These are phyloP conservation scores for Metschnikowia aberdeeniae DNA, from an alignment of 805 yeast genomes.

Conservation along the genomic window DNA sequence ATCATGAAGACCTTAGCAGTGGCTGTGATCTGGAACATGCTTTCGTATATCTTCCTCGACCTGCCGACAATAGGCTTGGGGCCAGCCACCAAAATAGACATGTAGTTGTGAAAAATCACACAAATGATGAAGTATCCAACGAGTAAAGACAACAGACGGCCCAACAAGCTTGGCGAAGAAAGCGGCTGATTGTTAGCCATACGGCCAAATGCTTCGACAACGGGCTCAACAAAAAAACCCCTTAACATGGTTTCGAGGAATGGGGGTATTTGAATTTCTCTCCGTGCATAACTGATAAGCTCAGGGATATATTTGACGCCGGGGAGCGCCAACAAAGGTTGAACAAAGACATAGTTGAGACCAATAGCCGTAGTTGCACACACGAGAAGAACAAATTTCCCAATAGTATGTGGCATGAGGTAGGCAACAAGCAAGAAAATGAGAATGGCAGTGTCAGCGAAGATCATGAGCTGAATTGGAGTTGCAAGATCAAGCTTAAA, in stretches of 20 bases:
- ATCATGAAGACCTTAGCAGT: slow-evolving; percentile 72
- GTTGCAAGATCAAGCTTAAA: slow-evolving; percentile 31
- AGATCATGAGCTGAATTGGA: slow-evolving; percentile 31
- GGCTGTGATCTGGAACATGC: slow-evolving; percentile 51
- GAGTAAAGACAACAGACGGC: slow-evolving; percentile 34
- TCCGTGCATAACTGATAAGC: background rate
- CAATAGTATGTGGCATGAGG: slow-evolving; percentile 46
- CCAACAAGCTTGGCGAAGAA: slow-evolving; percentile 28
- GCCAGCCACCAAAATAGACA: slow-evolving; percentile 29
- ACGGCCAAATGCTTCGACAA: slow-evolving; percentile 2
- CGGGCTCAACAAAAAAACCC: slow-evolving; percentile 7
- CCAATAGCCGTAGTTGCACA: background rate
- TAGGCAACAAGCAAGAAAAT: slow-evolving; percentile 41
- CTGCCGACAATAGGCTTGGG: slow-evolving; percentile 46
- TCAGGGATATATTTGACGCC: background rate
- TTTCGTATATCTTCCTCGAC: slow-evolving; percentile 47
- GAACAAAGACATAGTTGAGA: slow-evolving; percentile 1
- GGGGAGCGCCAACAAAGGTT: background rate
- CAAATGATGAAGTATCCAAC: slow-evolving; percentile 33
- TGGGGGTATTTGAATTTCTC: background rate
- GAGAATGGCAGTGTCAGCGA: slow-evolving; percentile 30
- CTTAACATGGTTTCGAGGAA: background rate
- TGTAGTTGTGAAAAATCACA: slow-evolving; percentile 21
- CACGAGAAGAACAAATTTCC: slow-evolving; percentile 21
- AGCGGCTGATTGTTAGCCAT: background rate